Evolutionary conservation across 345 rosid species (phyloP).

Genomic region (Microthlaspi erraticum): DNA sequence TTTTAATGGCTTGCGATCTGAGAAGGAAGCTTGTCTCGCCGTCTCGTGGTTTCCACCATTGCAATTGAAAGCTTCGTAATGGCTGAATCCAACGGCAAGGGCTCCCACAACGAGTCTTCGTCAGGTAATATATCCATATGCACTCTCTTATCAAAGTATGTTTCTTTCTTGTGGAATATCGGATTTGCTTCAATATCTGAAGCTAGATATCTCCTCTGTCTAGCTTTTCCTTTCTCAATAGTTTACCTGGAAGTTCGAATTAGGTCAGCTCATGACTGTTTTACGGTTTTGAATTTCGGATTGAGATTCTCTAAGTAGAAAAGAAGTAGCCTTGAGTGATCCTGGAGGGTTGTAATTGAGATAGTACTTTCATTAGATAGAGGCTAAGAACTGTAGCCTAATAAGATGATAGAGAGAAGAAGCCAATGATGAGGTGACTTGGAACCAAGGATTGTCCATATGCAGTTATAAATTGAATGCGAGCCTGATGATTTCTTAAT

Average conservation of each 20-base stretch:
- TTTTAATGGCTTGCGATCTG: constrained; percentile 26
- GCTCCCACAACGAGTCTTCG: constrained; percentile 32
- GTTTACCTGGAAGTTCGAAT: background rate
- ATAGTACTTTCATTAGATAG: constrained; percentile 2
- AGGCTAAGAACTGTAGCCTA: background rate
- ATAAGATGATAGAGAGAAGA: constrained; percentile 15
- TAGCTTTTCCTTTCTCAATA: constrained; percentile 4
- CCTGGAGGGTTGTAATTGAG: constrained; percentile 21
- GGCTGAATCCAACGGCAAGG: constrained; percentile 41
- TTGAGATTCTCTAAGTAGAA: background rate
- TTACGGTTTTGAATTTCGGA: constrained; percentile 7
- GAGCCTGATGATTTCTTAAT: background rate
- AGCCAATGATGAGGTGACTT: constrained; percentile 3
- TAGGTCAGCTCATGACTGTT: background rate
- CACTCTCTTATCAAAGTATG: background rate
- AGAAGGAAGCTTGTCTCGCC: constrained; percentile 16
- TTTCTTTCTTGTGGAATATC: constrained; percentile 14
- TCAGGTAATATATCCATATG: constrained; percentile 35
- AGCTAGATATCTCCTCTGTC: constrained; percentile 8
- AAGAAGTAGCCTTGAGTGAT: constrained; percentile 27
- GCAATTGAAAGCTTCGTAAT: constrained; percentile 25
- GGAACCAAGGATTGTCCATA: constrained; percentile 2
- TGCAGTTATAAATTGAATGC: background rate
- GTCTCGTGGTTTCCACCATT: constrained; percentile 13
- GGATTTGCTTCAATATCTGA: constrained; percentile 17